Percentiles rank a stretch among this genome's conserved stretches.
phyloP scores from a whole-genome alignment of 164 flowering plant species.

The Vitis cinerea region DNA sequence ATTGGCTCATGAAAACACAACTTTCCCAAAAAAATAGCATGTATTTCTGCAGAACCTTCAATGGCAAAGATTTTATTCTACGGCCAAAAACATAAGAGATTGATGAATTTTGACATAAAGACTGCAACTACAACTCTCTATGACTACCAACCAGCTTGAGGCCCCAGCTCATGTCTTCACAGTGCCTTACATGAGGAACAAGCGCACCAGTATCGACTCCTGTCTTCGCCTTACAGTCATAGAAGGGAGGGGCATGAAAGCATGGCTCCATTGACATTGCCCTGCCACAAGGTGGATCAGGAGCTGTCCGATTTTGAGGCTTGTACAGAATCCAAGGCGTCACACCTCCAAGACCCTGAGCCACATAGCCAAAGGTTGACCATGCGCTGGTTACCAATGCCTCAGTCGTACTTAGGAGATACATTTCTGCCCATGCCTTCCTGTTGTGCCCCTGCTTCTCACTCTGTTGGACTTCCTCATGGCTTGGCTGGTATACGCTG shows the following conservation, averaged over 20 bases:
- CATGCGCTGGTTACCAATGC: constrained; percentile 65
- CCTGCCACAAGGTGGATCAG: constrained; percentile 66
- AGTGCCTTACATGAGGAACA: constrained; percentile 75
- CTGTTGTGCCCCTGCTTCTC: constrained; percentile 55
- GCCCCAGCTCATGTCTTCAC: constrained; percentile 87
- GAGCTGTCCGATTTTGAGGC: constrained; percentile 56
- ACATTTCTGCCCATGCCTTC: constrained; percentile 93
- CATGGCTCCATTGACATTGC: constrained; percentile 92
- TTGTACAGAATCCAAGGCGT: constrained; percentile 81
- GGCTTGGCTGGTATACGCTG: constrained; percentile 78
- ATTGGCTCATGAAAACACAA: no score
- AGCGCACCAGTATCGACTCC: constrained; percentile 59
- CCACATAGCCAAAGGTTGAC: constrained; percentile 94
- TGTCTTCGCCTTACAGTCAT: constrained; percentile 64
- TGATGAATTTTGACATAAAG: no score
- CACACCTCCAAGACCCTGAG: constrained; percentile 87
- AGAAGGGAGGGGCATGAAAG: constrained; percentile 80
- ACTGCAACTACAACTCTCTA: constrained; percentile 12
- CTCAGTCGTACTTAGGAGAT: constrained; percentile 70
- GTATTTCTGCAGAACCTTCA: no score
- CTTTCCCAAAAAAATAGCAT: no score
- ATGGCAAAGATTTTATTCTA: no score
- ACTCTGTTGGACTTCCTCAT: constrained; percentile 67
- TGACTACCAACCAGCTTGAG: constrained; percentile 56
- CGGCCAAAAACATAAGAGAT: no score